Percentiles rank a stretch among this genome's conserved stretches.
Conservation (phyloP, 805 yeast genomes). For the Sugiyamaella smithiae region DNA sequence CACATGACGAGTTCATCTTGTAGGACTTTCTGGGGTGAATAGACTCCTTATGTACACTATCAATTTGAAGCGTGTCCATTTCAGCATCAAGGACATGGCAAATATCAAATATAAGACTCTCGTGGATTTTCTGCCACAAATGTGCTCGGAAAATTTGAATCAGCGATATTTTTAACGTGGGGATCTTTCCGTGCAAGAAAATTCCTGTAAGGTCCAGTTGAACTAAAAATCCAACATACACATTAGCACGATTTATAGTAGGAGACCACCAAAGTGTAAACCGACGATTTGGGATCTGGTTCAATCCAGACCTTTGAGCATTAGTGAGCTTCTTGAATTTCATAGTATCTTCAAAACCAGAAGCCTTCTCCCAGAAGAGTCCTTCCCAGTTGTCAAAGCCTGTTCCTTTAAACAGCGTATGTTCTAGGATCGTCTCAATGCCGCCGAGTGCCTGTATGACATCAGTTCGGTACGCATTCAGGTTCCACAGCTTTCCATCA, state of each 20-base stretch:
- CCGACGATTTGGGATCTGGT: slow-evolving; percentile 96
- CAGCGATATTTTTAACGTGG: slow-evolving; percentile 90
- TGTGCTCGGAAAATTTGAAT: slow-evolving; percentile 97
- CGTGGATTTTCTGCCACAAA: slow-evolving; percentile 98
- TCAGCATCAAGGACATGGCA: slow-evolving; percentile 91
- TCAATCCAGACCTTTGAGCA: slow-evolving; percentile 95
- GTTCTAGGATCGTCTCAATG: slow-evolving; percentile 91
- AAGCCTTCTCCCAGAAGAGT: slow-evolving; percentile 95
- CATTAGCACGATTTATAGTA: slow-evolving; percentile 95
- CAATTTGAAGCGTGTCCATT: slow-evolving; percentile 76
- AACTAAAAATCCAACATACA: slow-evolving; percentile 94
- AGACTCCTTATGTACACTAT: slow-evolving; percentile 81
- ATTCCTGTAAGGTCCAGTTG: slow-evolving; percentile 96
- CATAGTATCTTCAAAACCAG: slow-evolving; percentile 95
- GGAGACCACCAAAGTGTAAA: slow-evolving; percentile 99
- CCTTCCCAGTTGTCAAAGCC: slow-evolving; percentile 99
- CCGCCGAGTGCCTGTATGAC: slow-evolving; percentile 98
- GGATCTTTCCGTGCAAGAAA: slow-evolving; percentile 95
- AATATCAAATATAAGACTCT: slow-evolving; percentile 86
- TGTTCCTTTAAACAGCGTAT: slow-evolving; percentile 91
- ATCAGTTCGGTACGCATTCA: slow-evolving; percentile 89
- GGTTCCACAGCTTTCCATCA: slow-evolving; percentile 94
- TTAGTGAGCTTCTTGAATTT: slow-evolving; percentile 92
- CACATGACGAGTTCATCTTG: slow-evolving; percentile 93
- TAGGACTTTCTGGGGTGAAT: slow-evolving; percentile 97